Evolutionary conservation across 2,329 filamentous ascomycete genomes (phyloP).

Genomic region (Colletotrichum tropicicola): DNA sequence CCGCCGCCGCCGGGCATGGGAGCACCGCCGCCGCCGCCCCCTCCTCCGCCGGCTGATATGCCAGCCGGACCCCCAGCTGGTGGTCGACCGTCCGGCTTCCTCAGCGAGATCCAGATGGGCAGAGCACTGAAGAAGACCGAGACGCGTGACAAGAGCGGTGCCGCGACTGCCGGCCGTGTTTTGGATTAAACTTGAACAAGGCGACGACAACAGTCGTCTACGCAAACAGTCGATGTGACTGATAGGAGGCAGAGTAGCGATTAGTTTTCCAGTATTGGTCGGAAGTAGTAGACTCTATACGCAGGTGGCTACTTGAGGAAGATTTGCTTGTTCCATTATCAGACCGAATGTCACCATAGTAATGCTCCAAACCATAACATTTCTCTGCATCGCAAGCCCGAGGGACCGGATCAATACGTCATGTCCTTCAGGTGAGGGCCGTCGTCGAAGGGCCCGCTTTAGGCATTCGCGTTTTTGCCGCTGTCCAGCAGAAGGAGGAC

Average conservation of each 20-base stretch:
- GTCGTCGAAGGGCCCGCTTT: neutral
- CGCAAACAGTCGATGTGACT: no score
- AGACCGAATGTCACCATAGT: conserved; percentile 9
- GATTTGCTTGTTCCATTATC: conserved; percentile 1
- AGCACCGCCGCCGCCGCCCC: conserved; percentile 50
- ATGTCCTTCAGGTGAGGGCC: no score
- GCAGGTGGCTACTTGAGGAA: conserved; percentile 2
- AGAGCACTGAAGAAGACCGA: conserved; percentile 84
- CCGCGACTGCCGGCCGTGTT: conserved; percentile 81
- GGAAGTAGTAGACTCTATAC: neutral
- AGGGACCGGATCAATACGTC: no score
- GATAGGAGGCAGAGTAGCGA: neutral
- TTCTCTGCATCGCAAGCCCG: neutral
- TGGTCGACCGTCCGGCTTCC: conserved; percentile 68
- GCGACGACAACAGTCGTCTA: no score
- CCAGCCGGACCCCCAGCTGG: conserved; percentile 54
- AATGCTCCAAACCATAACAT: conserved; percentile 10
- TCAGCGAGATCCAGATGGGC: conserved; percentile 86
- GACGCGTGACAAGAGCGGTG: conserved; percentile 85
- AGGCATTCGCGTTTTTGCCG: neutral
- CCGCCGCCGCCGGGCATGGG: conserved; percentile 51
- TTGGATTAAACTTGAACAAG: conserved; percentile 57
- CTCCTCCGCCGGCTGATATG: conserved; percentile 50
- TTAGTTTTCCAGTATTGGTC: neutral
- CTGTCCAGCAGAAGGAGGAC: neutral